Base-by-base conservation (phyloP, 1,284 basidiomycete genomes). In the Apiotrichum gamsii region DNA sequence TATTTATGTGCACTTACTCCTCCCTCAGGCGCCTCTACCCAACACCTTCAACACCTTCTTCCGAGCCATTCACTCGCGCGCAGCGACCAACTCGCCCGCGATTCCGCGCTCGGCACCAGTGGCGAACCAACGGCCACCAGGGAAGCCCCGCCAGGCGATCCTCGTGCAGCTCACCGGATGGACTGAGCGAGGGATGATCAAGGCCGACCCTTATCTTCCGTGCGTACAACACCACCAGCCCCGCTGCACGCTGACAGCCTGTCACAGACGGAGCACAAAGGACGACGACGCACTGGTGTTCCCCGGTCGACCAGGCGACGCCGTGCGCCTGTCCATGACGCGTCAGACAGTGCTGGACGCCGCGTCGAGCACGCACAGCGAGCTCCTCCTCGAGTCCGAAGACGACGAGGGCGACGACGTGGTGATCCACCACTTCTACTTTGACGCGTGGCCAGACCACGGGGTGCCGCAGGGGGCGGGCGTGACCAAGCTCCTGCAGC, bases 391-490 rank as follows among this genome's bases (percentile, higher is more conserved):
- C 25, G 8, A 28, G 25, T 28, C 25, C 25, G 11, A 11, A 11
- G 36, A 23, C 38, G 29, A 39, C 8, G 34, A 41, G 18, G 30
- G 19, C 30, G 30, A 38, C 42, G 41, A 29, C 33, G 55, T 61
- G 31, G 34, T 19, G 5, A 30, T 70, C 6, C 47, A 51, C 36
- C 69, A 71, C 54, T 71, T 67, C 47, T 55, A 57, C 31, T 71
- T 64, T 41, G 52, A 59, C n/a, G 59, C 54, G 15, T 71, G 69
- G 69, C 67, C 67, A 4, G 69, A 71, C 50, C 62, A 66, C 47
- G 69, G 69, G 11, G 65, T 68, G 25, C 69, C 69, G 0, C 20
- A 39, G 15, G 67, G 64, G 23, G 31, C 54, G 32, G 55, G 37
- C 4, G 50, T 68, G 1, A 35, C 56, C n/a, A 55, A 56, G 3